Conservation (phyloP, 1,284 basidiomycete genomes). For the Lignosus rhinocerotis region DNA sequence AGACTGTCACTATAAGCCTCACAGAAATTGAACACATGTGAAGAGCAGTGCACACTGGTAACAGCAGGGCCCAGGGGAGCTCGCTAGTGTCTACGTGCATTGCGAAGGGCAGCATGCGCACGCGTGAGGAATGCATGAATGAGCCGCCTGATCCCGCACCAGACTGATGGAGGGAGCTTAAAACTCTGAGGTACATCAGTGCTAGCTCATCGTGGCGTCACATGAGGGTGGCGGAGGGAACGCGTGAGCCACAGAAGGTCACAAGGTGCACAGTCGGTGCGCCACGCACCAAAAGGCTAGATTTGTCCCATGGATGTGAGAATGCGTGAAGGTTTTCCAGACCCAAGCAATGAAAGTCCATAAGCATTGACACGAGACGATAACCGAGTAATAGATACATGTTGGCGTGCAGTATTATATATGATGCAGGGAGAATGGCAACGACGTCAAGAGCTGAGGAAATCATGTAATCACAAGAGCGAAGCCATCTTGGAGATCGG, state of each 20-base stretch:
- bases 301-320: background rate
- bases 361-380: conserved; percentile 12
- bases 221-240: background rate
- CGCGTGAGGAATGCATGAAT: no score
- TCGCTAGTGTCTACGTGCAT: no score
- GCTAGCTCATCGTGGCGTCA: background rate
- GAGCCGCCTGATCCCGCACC: background rate
- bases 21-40: background rate
- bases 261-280: background rate
- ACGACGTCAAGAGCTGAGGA: conserved; percentile 7
- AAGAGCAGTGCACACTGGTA: background rate
- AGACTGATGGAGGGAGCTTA: background rate
- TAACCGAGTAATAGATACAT: conserved; percentile 25
- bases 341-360: background rate
- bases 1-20: no score
- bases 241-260: background rate
- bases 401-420: conserved; percentile 10
- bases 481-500: conserved; percentile 52
- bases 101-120: no score
- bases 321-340: background rate
- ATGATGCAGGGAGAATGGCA: conserved; percentile 16
- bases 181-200: background rate
- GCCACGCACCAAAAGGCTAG: background rate
- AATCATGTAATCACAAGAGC: conserved; percentile 55
- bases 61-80: no score